Evolutionary conservation across 2,329 filamentous ascomycete species (phyloP), one percentile per base, ranked within the genome.

Genomic region (Tolypocladium album): DNA sequence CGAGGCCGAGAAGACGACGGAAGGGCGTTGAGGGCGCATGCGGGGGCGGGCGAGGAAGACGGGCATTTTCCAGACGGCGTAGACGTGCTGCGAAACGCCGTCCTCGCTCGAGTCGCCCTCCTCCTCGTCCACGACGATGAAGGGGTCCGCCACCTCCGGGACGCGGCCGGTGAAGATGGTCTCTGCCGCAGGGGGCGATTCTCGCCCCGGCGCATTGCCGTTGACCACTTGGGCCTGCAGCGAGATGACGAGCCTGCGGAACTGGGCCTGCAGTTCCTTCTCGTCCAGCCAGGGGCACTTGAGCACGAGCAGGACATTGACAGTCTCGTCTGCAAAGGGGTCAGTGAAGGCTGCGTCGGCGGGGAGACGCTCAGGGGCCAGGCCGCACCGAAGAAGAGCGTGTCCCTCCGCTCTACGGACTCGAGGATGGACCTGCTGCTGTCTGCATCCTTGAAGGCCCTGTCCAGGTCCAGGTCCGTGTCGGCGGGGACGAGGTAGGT

Each of bases 351-450:
- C 2, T 31, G 24, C 24, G 43, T 1, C 7, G 56, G 38, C 31
- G 59, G 55, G 17, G 43, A 36, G 47, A 47, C 17, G 52, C 12
- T 43, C n/a, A 38, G 53, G 56, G 47, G 27, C 4, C 22, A 13
- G 17, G 15, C 11, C 82, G 65, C 78, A 91, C 89, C 89, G 69
- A 92, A 90, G 69, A 89, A 88, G 45, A 92, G 76, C 59, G 81
- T 79, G 45, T 87, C 80, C 64, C 88, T 80, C 66, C 84, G 81
- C 52, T 82, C 75, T 67, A 90, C 79, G 22, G 80, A 80, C 58
- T 84, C 79, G 50, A 88, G 78, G 62, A 77, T 74, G 65, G 75
- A 75, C 64, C 76, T 74, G 59, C 74, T 77, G 64, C 73, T 75
- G 13, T 75, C 72, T 4, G 72, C 71, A 52, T 75, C 70, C 58